Percentiles rank a stretch among this genome's conserved stretches.
Evolutionary conservation across 768 basidiomycete genomes (phyloP).

Genomic region (Xerocomus brunneocitrinus): DNA sequence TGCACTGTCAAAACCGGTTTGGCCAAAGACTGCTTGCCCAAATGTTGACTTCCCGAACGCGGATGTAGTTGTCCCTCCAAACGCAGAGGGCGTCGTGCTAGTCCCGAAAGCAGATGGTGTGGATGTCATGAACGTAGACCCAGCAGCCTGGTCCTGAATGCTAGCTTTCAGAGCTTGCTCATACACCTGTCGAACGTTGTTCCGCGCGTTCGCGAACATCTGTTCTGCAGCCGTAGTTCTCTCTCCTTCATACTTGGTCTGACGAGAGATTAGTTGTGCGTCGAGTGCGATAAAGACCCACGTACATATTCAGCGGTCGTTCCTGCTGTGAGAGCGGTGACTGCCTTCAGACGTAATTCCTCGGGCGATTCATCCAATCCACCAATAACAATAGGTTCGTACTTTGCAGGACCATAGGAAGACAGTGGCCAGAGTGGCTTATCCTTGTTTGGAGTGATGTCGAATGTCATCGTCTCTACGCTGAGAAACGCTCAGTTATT

Average conservation of each 20-base stretch:
- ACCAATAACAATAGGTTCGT: slow-evolving; percentile 59
- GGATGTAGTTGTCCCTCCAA: slow-evolving; percentile 29
- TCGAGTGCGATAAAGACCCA: slow-evolving; percentile 2
- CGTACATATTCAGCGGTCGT: slow-evolving; percentile 66
- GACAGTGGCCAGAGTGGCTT: slow-evolving; percentile 79
- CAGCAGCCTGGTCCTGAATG: slow-evolving; percentile 13
- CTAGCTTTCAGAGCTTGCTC: slow-evolving; percentile 50
- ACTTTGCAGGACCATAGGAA: slow-evolving; percentile 72
- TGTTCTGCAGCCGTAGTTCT: slow-evolving; percentile 53
- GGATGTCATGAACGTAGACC: slow-evolving; percentile 22
- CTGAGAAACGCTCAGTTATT: slow-evolving; percentile 33
- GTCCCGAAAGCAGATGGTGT: slow-evolving; percentile 39
- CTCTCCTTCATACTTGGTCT: slow-evolving; percentile 57
- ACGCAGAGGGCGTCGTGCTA: slow-evolving; percentile 23
- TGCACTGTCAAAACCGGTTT: slow-evolving; percentile 26
- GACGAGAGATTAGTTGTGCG: not conserved
- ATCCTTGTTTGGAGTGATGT: slow-evolving; percentile 56
- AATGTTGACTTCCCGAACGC: slow-evolving; percentile 29
- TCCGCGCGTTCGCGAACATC: slow-evolving; percentile 42
- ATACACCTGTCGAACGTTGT: slow-evolving; percentile 46
- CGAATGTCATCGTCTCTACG: slow-evolving; percentile 54
- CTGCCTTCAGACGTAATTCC: slow-evolving; percentile 69
- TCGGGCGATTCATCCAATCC: slow-evolving; percentile 74
- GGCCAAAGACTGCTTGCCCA: slow-evolving; percentile 40
- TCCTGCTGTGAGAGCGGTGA: slow-evolving; percentile 49